These are phyloP conservation scores for Termitomyces sp. DNA, from an alignment of 768 basidiomycete species.

Conservation along the genomic window DNA sequence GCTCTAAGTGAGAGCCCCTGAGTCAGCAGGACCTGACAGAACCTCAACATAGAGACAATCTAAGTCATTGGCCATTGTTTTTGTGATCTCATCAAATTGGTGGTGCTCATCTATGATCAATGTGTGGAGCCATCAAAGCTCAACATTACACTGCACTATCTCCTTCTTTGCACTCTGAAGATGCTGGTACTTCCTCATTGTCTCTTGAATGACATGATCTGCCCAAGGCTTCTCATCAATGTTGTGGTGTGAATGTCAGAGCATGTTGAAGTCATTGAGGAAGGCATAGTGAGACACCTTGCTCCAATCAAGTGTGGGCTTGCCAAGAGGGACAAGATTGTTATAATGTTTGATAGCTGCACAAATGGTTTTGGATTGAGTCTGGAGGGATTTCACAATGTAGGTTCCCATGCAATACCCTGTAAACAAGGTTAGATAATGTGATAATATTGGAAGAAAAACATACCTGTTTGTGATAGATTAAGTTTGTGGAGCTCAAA, in stretches of 20 bases:
- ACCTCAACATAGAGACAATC: neutral
- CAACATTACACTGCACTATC: slow-evolving; percentile 4
- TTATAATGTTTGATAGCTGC: no score
- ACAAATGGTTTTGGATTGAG: no score
- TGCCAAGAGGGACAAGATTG: slow-evolving; percentile 1
- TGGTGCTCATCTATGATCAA: slow-evolving; percentile 4
- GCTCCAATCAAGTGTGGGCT: no score
- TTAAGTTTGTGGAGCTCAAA: no score
- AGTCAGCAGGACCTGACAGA: no score
- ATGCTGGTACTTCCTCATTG: slow-evolving; percentile 7
- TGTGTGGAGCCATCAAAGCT: slow-evolving; percentile 5
- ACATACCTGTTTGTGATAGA: no score
- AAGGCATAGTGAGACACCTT: no score
- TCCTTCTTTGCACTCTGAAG: no score
- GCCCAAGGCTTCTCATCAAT: slow-evolving; percentile 7
- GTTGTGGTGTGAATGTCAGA: slow-evolving; percentile 2
- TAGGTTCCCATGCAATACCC: slow-evolving; percentile 1
- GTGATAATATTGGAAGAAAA: slow-evolving; percentile 34
- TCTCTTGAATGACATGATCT: no score
- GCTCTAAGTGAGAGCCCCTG: no score
- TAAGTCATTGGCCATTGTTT: neutral
- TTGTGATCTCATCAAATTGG: neutral
- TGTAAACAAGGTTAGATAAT: slow-evolving; percentile 22
- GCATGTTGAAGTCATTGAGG: slow-evolving; percentile 8
- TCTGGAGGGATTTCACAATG: no score